A percentile compares a stretch with the other conserved stretches of the same genome.
Conservation (phyloP, 176 grass and related monocot species). For the Paspalum vaginatum region DNA sequence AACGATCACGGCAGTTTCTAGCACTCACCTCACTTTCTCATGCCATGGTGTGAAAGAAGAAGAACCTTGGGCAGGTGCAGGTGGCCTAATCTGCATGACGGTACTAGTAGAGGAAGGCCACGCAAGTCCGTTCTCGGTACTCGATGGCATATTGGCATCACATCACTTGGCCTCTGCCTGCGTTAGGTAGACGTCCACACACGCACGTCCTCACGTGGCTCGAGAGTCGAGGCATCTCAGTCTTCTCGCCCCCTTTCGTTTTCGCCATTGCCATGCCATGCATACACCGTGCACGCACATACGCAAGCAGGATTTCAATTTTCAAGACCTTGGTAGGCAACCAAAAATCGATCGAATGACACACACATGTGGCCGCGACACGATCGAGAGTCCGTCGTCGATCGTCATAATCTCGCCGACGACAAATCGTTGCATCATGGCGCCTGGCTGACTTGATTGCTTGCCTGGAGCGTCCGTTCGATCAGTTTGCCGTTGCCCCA, state of each 20-base stretch:
- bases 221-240: neutral
- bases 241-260: neutral
- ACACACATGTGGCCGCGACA: constrained; percentile 13
- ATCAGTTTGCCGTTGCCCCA: too few species aligned
- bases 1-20: neutral
- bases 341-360: neutral
- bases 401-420: constrained; percentile 3
- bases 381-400: neutral
- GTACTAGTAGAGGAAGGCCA: neutral
- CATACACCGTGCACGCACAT: neutral
- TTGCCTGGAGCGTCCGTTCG: neutral
- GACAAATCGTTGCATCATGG: constrained; percentile 7
- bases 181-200: neutral
- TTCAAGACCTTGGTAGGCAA: neutral
- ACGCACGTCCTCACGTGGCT: neutral
- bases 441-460: neutral
- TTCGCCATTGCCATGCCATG: neutral
- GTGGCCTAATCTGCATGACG: neutral
- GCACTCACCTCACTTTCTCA: too few species aligned
- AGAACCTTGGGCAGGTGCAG: neutral
- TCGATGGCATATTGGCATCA: constrained; percentile 14
- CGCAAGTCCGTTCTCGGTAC: neutral
- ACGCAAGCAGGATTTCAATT: neutral
- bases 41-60: neutral
- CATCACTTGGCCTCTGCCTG: neutral